Base-by-base conservation (phyloP, 2,329 filamentous ascomycete species). In the Helotiales sp. region DNA sequence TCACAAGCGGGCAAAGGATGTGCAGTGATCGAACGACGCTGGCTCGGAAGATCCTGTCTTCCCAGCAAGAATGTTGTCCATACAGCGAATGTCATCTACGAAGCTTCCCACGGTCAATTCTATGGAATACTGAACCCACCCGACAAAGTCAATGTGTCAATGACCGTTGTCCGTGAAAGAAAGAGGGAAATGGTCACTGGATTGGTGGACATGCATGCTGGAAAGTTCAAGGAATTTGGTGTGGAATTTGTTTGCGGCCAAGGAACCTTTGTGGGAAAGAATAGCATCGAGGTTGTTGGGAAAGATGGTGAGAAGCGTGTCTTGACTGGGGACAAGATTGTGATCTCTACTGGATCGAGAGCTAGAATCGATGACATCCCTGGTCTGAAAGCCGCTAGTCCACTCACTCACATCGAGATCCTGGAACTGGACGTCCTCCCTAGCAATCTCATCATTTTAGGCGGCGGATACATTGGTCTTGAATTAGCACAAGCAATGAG, bases 21-120 rank as follows among this genome's bases (percentile, higher is more conserved):
- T 22, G 58, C 57, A 11, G 52, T 62, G 45, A 62, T 65, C 37
- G 64, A 65, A 32, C 49, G 58, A 7, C 37, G 32, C n/a, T 65
- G 58, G 37, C 26, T 62, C n/a, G 58, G 64, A 49, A 58, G 64
- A 7, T 65, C 63, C 20, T 65, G 64, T 26, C 64, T 65, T n/a
- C 58, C 64, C 17, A 55, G 47, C 64, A 65, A 65, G 34, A 61
- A 61, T 15, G 24, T 65, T 15, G 43, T 65, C 1, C 64, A 65
- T 22, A 55, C 64, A 15, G 64, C 64, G 11, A 65, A 65, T 22
- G 24, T 61, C 20, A 40, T 52, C 8, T 17, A 65, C 10, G 57
- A 61, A 40, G 52, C 58, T 5, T 52, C 30, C n/a, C 49, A 43
- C 11, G 40, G 47, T 45, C 61, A 63, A 50, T 28, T 24, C 11